Base-by-base conservation (phyloP, 345 rosid genomes). In the Orychophragmus violaceus region DNA sequence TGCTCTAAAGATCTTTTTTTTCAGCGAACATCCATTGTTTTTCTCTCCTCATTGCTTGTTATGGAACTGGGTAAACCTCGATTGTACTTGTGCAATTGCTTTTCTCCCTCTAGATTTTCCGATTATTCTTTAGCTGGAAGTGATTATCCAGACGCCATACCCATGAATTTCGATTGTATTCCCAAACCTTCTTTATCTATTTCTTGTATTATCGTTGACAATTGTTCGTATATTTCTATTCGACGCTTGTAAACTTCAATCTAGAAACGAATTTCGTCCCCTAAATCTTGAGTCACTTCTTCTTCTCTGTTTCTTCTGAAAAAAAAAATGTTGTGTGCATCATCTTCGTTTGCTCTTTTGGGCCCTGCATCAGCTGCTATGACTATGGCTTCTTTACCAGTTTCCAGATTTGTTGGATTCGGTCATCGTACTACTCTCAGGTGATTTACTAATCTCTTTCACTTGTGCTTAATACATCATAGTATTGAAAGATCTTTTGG, bases 41-140 rank as follows among this genome's bases (percentile, higher is more conserved):
- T 41, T 13, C n/a, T 21, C 27, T n/a, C 2, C 19, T 45, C 67
- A 74, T 54, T 62, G 37, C 36, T 66, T 69, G 73, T 66, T 75
- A 84, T 84, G 86, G 87, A 79, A 75, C 64, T 81, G 62, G 77
- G 85, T 79, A 74, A 78, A 75, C 79, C 70, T 72, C 77, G 75
- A 70, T 33, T 73, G 12, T 59, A 66, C 50, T 52, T 32, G 16
- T 61, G 39, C 64, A 61, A 50, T 70, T 69, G 71, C 45, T 59
- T 35, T 28, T 50, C 60, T 70, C 70, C 60, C 35, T 67, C 53
- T 30, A 59, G 59, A 44, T 66, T 56, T 21, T 75, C 72, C 8
- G 57, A 68, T 74, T 68, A 68, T 62, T 74, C 78, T 68, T 46
- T 74, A 68, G 64, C 64, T 74, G 69, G 65, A 77, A 79, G 80